Evolutionary conservation across 345 rosid species (phyloP).

Genomic region (Ailanthus altissimus): DNA sequence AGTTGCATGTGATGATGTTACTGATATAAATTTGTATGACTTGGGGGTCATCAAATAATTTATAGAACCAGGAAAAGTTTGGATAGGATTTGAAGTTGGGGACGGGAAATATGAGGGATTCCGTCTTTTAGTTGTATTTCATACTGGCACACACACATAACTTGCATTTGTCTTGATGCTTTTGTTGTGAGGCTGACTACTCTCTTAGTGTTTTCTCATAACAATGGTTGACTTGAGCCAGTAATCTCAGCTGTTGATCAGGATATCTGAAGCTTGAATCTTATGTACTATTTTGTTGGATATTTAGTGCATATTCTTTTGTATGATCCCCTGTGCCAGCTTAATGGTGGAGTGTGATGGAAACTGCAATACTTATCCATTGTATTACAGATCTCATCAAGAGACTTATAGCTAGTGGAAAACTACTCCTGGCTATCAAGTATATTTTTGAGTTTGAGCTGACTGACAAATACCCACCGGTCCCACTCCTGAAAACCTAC

Average conservation of each 20-base stretch:
- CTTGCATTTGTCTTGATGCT: not conserved
- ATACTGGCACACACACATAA: not conserved
- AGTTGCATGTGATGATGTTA: not conserved
- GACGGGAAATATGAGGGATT: not conserved
- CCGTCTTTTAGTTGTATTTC: not conserved
- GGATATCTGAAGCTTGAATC: not conserved
- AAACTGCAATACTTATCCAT: constrained; percentile 3
- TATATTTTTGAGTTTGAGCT: constrained; percentile 66
- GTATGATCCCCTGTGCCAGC: not conserved
- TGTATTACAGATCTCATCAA: constrained; percentile 50
- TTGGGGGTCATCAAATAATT: not conserved
- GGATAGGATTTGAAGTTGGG: constrained; percentile 10
- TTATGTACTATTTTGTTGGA: not conserved
- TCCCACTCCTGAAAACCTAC: constrained; percentile 50
- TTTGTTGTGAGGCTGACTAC: not conserved
- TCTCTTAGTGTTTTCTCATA: not conserved
- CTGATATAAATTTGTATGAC: not conserved
- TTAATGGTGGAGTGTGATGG: constrained; percentile 18
- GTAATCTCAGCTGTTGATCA: not conserved
- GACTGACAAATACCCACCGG: constrained; percentile 53
- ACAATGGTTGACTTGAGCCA: not conserved
- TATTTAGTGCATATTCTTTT: not conserved
- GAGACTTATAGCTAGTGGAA: constrained; percentile 54
- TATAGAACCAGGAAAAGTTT: not conserved
- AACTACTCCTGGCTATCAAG: constrained; percentile 54